Base-by-base conservation (phyloP, 2,329 filamentous ascomycete species). In the Tolypocladium tropicale region DNA sequence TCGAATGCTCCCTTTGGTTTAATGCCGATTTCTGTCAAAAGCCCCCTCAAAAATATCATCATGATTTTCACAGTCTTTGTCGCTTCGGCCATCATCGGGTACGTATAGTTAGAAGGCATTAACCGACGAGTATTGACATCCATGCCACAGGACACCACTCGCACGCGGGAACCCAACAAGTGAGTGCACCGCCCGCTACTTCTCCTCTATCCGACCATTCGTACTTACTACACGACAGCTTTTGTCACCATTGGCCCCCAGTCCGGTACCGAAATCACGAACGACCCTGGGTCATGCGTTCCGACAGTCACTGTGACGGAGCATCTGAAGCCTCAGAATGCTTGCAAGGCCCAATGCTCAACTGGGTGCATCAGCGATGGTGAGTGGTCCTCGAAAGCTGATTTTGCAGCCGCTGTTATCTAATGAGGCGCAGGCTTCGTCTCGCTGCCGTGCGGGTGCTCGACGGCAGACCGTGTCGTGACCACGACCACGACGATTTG, bases 391-490 rank as follows among this genome's bases (percentile, higher is more conserved):
- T 18, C 4, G 2, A 3, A 37, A n/a, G 10, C 16, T 37, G 14
- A 2, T 32, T n/a, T 49, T 4, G 28, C 21, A 10, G 2, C 16
- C n/a, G 11, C 37, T 16, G 23, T 33, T 4, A 34, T n/a, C 33
- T 23, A 14, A 23, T 16, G 28, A 34, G 11, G 7, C 34, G n/a
- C 32, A 62, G 60, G 55, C 11, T 39, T 61, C 21, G 52, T 59
- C 33, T 60, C 60, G 3, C 23, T 62, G 46, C 61, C 60, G 9
- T 62, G 61, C 48, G 60, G 60, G 4, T 61, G 61, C 48, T 56
- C 58, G 11, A 57, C 28, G 25, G 60, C 58, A 12, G 56, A 50
- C 18, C 30, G 52, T 5, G 57, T 60, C 21, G 53, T 59, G 32
- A 62, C 58, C 14, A 52, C 52, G 54, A 61, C 61, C 16, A 32